Conservation (phyloP, 176 grass and related monocot genomes). For the Miscanthus lutarioriparius region DNA sequence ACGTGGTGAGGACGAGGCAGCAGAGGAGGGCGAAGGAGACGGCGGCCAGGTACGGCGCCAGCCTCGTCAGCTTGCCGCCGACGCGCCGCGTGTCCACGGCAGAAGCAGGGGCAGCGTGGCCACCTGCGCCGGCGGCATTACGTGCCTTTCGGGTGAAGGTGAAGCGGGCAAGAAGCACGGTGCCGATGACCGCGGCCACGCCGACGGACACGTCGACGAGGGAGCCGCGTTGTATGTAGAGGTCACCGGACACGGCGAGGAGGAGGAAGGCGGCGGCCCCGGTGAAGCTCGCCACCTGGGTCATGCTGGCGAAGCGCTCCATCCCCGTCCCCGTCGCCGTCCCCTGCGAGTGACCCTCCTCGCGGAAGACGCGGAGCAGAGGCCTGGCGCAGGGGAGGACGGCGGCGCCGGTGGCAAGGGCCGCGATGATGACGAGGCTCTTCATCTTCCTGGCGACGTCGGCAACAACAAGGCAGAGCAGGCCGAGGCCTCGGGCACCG, state of each 20-base stretch:
- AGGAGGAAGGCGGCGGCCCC: background rate
- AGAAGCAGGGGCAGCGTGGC: background rate
- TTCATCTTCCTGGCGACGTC: background rate
- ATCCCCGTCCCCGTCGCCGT: too few species aligned
- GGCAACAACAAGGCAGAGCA: background rate
- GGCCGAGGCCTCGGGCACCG: background rate
- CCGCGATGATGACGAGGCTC: too few species aligned
- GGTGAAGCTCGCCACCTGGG: too few species aligned
- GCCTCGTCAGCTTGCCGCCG: background rate
- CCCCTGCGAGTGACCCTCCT: background rate
- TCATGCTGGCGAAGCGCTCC: too few species aligned
- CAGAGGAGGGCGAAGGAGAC: background rate
- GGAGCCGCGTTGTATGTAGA: background rate
- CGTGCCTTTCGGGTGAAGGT: background rate
- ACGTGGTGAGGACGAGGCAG: background rate
- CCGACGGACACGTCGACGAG: background rate
- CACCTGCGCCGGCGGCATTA: background rate
- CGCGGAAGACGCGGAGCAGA: background rate
- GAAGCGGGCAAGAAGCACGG: background rate
- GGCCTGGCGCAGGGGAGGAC: background rate
- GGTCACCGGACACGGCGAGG: background rate
- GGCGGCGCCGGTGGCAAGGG: background rate
- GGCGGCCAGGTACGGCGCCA: background rate
- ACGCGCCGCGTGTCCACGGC: background rate
- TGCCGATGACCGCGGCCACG: background rate